These are phyloP conservation scores for Curvularia sp. DNA, from an alignment of 2,329 filamentous ascomycete species.

Conservation along the genomic window DNA sequence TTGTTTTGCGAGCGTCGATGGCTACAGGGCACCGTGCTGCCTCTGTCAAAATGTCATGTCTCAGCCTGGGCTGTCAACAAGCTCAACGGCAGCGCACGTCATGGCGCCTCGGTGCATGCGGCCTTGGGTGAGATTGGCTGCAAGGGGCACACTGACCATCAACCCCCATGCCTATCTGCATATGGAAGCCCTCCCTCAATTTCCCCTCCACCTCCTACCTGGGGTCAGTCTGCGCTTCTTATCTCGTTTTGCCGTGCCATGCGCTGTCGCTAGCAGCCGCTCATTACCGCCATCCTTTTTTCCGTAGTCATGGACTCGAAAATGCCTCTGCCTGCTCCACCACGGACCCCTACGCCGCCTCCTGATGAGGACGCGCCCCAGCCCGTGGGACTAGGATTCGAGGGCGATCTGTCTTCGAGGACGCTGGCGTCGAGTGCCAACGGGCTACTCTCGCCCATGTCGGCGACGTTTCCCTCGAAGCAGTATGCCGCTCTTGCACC, in stretches of 20 bases:
- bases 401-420: constrained; percentile 37
- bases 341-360: constrained; percentile 70
- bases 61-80: constrained; percentile 22
- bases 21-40: constrained; percentile 24
- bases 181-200: constrained; percentile 31
- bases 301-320: constrained; percentile 63
- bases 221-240: constrained; percentile 25
- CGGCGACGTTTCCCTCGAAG: constrained; percentile 48
- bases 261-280: constrained; percentile 24
- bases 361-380: constrained; percentile 58
- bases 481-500: constrained; percentile 46
- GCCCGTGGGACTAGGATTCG: constrained; percentile 46
- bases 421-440: constrained; percentile 41
- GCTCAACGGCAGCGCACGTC: constrained; percentile 16
- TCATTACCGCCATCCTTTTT: constrained; percentile 33
- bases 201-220: constrained; percentile 32
- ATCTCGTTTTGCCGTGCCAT: constrained; percentile 23
- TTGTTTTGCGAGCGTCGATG: constrained; percentile 13
- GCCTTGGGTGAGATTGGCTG: constrained; percentile 28
- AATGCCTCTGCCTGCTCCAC: constrained; percentile 66
- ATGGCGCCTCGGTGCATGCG: constrained; percentile 22
- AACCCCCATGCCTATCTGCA: constrained; percentile 29
- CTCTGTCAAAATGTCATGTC: constrained; percentile 28
- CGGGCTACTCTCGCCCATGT: constrained; percentile 50
- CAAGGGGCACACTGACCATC: constrained; percentile 24